Percentiles rank a stretch among this genome's conserved stretches.
Conservation (phyloP, 768 basidiomycete species). For the Terana coerulea region DNA sequence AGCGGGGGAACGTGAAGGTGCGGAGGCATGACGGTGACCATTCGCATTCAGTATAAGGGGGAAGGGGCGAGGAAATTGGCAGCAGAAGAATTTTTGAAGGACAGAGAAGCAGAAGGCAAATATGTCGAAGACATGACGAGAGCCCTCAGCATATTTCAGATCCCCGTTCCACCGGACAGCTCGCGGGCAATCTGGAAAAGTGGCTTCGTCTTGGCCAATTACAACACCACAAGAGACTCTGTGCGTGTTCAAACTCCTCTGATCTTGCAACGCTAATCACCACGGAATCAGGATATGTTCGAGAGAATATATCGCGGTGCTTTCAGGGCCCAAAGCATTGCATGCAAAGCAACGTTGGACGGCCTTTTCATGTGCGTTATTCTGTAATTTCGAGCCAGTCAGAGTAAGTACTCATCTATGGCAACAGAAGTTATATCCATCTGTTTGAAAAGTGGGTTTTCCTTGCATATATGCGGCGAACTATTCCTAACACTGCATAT, state of each 20-base stretch:
- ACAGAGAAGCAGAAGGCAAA: neutral
- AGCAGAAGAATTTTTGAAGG: neutral
- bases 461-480: neutral
- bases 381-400: neutral
- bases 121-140: slow-evolving; percentile 9
- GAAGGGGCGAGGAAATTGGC: slow-evolving; percentile 11
- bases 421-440: slow-evolving; percentile 11
- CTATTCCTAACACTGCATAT: neutral
- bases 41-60: slow-evolving; percentile 16
- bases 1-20: neutral
- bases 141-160: slow-evolving; percentile 10
- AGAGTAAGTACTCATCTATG: neutral
- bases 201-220: slow-evolving; percentile 12
- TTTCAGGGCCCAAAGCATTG: slow-evolving; percentile 11
- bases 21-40: slow-evolving; percentile 13
- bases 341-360: slow-evolving; percentile 10
- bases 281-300: neutral
- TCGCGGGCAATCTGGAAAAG: slow-evolving; percentile 13
- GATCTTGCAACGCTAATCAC: neutral
- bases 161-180: slow-evolving; percentile 8
- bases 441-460: slow-evolving; percentile 14
- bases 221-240: slow-evolving; percentile 1
- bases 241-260: neutral
- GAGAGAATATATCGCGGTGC: slow-evolving; percentile 9
- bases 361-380: slow-evolving; percentile 8